A percentile compares a stretch with the other conserved stretches of the same genome.
phyloP scores from a whole-genome alignment of 164 flowering plant genomes.

The Stephania cephalantha region DNA sequence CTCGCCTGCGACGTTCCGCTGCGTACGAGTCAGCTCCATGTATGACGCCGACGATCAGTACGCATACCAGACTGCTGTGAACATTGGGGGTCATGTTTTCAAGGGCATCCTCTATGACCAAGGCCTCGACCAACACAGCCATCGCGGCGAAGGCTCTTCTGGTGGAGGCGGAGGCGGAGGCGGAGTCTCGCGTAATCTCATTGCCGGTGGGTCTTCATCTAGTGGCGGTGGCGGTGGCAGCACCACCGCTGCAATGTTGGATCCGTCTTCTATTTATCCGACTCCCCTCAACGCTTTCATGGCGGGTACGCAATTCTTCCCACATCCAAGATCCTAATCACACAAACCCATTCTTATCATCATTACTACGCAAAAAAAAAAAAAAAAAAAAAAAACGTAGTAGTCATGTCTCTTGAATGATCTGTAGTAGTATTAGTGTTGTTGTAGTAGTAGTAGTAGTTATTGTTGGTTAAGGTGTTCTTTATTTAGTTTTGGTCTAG shows the following conservation, averaged over 20 bases:
- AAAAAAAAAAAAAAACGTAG: neutral
- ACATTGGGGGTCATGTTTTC: slow-evolving; percentile 61
- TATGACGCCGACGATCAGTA: slow-evolving; percentile 43
- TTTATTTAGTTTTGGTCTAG: neutral
- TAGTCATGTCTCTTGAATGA: neutral
- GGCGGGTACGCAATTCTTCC: slow-evolving; percentile 88
- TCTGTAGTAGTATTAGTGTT: slow-evolving; percentile 1
- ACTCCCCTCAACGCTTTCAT: slow-evolving; percentile 64
- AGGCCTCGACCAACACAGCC: slow-evolving; percentile 39
- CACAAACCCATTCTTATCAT: neutral
- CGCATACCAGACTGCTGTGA: slow-evolving; percentile 66
- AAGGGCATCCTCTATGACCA: slow-evolving; percentile 69
- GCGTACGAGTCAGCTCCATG: slow-evolving; percentile 47
- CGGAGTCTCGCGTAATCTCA: slow-evolving; percentile 24
- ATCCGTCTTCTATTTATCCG: slow-evolving; percentile 55
- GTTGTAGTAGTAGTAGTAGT: slow-evolving; percentile 8
- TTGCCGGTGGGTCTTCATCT: slow-evolving; percentile 21
- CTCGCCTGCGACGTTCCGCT: slow-evolving; percentile 47
- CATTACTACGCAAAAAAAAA: neutral
- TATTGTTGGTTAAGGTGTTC: neutral
- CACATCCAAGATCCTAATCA: slow-evolving; percentile 53
- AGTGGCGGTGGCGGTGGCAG: slow-evolving; percentile 5
- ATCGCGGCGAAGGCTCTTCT: slow-evolving; percentile 40
- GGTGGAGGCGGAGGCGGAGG: slow-evolving; percentile 27
- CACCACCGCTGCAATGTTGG: slow-evolving; percentile 26